Base-by-base conservation (phyloP, 805 yeast genomes). In the Yarrowia deformans region DNA sequence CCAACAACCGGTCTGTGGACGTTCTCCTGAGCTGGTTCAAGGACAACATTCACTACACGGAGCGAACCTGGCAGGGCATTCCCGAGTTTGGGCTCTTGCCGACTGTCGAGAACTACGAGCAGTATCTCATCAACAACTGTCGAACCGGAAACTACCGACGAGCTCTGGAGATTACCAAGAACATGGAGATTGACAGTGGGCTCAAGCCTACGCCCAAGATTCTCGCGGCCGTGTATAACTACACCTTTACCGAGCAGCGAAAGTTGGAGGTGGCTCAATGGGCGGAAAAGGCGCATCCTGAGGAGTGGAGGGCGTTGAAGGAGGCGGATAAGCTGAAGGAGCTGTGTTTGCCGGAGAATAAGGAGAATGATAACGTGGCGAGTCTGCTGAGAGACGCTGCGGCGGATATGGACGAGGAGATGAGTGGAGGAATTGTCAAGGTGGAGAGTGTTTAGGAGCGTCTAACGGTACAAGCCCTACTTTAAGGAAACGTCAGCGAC, bases 111-210 rank as follows among this genome's bases (percentile, higher is more conserved):
- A 82, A 88, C 42, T 84, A 83, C 74, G 83, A 82, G 49, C 91
- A 89, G 75, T 88, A 85, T 73, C 76, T 90, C 42, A 84, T 89
- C 69, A 90, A 92, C 0, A 88, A 89, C 75, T 88, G 90, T 70
- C 88, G 88, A 72, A 87, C 87, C 74, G 92, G 89, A 9, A 79
- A 83, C 56, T 83, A 82, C 46, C 83, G 82, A 10, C 82, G 84
- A 3, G 95, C 95, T 0, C 77, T 87, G 8, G 79, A 79, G 18
- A 76, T 87, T 35, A 81, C 86, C 3, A 79, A 81, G 23, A 80
- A 80, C 37, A 83, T 87, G 76, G 81, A 79, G 39, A 84, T 84
- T 43, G 71, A 71, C 3, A 74, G 75, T 68, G 75, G 75, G 1
- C 56, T 79, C 8, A 68, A 69, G 7, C 72, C 77, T 3, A 68